Evolutionary conservation across 2,329 filamentous ascomycete species (phyloP).

Genomic region (Tolypocladium cylindrosporum): DNA sequence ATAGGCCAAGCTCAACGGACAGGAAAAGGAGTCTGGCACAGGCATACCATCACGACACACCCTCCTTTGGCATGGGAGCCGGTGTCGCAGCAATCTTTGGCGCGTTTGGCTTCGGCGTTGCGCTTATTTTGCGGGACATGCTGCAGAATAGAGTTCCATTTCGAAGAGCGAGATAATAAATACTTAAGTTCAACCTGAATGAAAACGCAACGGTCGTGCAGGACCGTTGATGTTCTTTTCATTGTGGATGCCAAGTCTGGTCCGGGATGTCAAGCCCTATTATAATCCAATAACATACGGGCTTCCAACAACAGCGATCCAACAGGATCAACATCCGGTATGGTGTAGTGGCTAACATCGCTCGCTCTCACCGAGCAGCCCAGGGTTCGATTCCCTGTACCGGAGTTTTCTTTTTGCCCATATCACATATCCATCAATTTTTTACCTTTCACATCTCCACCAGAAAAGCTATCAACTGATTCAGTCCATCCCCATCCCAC

Average conservation of each 20-base stretch:
- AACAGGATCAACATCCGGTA: background rate
- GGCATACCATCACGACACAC: background rate
- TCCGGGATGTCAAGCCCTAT: background rate
- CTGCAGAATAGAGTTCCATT: background rate
- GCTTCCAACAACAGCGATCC: background rate
- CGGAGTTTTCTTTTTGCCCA: constrained; percentile 9
- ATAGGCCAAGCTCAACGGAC: background rate
- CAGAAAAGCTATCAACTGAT: background rate
- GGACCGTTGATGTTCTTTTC: too few relatives aligned
- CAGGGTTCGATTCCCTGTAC: constrained; percentile 26
- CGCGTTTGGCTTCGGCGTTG: background rate
- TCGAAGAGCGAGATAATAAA: background rate
- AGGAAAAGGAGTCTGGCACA: background rate
- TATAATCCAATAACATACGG: background rate
- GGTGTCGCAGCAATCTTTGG: background rate
- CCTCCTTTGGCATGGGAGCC: background rate
- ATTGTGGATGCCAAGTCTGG: background rate
- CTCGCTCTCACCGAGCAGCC: constrained; percentile 26
- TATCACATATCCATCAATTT: too few relatives aligned
- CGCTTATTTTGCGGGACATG: background rate
- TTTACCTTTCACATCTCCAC: background rate
- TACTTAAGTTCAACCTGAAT: too few relatives aligned
- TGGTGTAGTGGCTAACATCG: constrained; percentile 27
- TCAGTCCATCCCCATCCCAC: background rate
- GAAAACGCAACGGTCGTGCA: too few relatives aligned